Evolutionary conservation across 176 grass and related monocot species (phyloP).

Genomic region (Eleusine indica): DNA sequence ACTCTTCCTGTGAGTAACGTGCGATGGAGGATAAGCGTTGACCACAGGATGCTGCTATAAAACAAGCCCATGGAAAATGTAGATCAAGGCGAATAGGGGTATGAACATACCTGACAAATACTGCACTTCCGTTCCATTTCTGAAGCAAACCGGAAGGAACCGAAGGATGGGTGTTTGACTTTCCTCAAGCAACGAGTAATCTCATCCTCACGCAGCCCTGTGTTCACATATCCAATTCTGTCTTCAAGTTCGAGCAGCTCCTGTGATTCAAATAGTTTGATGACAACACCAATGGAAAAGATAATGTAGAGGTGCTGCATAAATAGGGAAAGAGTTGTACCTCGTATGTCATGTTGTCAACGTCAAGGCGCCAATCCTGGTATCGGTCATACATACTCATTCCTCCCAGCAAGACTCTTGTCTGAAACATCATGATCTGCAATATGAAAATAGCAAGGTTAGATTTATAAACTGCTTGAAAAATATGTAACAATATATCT

Average conservation of each 20-base stretch:
- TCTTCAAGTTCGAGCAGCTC: conserved; percentile 92
- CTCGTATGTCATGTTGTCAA: conserved; percentile 97
- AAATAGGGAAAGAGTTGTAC: conserved; percentile 27
- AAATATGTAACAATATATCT: no score
- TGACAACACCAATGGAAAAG: neutral
- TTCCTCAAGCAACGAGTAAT: conserved; percentile 64
- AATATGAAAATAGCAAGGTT: neutral
- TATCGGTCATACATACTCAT: conserved; percentile 74
- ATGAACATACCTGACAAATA: conserved; percentile 77
- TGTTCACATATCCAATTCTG: conserved; percentile 88
- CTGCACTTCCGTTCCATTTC: conserved; percentile 87
- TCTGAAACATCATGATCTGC: conserved; percentile 98
- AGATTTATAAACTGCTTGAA: neutral
- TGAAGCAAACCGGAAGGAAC: conserved; percentile 49
- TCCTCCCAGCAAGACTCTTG: conserved; percentile 84
- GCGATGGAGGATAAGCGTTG: neutral
- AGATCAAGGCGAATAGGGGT: neutral
- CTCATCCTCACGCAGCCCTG: conserved; percentile 91
- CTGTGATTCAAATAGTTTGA: conserved; percentile 39
- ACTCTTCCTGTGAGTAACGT: conserved; percentile 70
- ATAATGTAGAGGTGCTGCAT: neutral
- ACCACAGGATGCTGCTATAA: neutral
- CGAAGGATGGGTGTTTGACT: conserved; percentile 58
- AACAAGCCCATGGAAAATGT: neutral
- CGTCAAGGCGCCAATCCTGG: conserved; percentile 90